Evolutionary conservation across 768 basidiomycete genomes (phyloP).

Genomic region (Trametes coccinea): DNA sequence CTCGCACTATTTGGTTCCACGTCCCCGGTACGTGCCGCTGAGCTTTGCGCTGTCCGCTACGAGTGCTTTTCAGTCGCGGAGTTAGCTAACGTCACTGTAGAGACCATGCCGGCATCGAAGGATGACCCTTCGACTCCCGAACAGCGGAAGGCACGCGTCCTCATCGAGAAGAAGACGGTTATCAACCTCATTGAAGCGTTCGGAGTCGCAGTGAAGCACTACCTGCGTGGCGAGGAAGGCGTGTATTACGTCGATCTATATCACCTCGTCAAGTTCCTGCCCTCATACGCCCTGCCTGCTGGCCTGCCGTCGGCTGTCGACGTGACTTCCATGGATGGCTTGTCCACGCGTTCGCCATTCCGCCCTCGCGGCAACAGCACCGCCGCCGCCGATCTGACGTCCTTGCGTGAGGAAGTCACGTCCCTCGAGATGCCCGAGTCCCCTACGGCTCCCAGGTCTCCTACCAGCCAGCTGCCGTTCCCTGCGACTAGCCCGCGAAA

Average conservation of each 20-base stretch:
- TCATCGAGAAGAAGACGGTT: constrained; percentile 69
- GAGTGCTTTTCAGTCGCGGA: not conserved
- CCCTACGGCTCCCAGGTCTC: not conserved
- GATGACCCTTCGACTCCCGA: constrained; percentile 23
- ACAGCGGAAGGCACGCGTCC: constrained; percentile 45
- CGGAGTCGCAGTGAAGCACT: constrained; percentile 68
- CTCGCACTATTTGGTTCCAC: constrained; percentile 69
- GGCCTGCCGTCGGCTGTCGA: constrained; percentile 46
- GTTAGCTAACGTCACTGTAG: constrained; percentile 13
- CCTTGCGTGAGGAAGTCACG: constrained; percentile 2
- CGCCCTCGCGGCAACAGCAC: constrained; percentile 15
- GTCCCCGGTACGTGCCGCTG: constrained; percentile 46
- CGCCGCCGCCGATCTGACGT: constrained; percentile 1
- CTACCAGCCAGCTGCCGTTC: constrained; percentile 10
- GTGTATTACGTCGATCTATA: constrained; percentile 53
- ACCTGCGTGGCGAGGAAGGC: constrained; percentile 56
- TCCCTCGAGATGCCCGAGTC: constrained; percentile 1
- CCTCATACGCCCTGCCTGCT: constrained; percentile 57
- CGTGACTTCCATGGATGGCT: constrained; percentile 17
- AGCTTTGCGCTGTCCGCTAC: not conserved
- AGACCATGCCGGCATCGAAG: constrained; percentile 28
- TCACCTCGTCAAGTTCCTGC: constrained; percentile 72
- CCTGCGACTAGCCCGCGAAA: constrained; percentile 20
- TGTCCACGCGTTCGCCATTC: constrained; percentile 10
- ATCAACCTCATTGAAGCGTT: constrained; percentile 70